Base-by-base conservation (phyloP, 2,329 filamentous ascomycete genomes). In the Xylariaceae sp. region DNA sequence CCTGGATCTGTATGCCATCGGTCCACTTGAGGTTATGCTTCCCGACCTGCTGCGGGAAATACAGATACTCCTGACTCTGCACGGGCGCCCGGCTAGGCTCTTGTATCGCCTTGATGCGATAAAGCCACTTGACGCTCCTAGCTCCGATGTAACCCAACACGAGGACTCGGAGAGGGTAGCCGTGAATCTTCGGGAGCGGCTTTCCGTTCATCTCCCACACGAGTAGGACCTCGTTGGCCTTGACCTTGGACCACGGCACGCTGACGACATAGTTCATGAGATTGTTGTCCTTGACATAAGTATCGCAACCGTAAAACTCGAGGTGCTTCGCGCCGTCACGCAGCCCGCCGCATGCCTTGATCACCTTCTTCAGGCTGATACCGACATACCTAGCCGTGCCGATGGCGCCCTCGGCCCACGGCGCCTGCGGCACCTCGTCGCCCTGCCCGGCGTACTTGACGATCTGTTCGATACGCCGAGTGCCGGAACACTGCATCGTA, bases 171-270 rank as follows among this genome's bases (percentile, higher is more conserved):
- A 88, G 67, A 0, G 85, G 85, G 19, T 73, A 83, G 0, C 85
- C 85, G 52, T 88, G 85, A 51, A 87, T 86, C 11, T 72, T 74
- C 0, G 84, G 85, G 0, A 88, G 69, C 0, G 74, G 73, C 52
- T 85, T 70, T 5, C 79, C 83, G 55, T 88, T 88, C 85, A 88
- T 88, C 59, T 86, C 81, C 82, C 83, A 88, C 0, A 80, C 81
- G 0, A 88, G 71, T 44, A 88, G 70, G 0, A 88, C 85, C 59
- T 88, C 82, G 54, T 85, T 78, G 9, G 74, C 68, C 56, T 82
- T 84, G 42, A 87, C 83, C 65, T 89, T 89, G 6, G 77, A 75
- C 71, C 76, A 84, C 0, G 86, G 85, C 0, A 88, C 81, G 12
- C 75, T 81, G 42, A 87, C 82, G 17, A 78, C 72, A 58, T 88